A percentile compares a stretch with the other conserved stretches of the same genome.
These are phyloP conservation scores for Penicillium sp. DNA, from an alignment of 2,329 filamentous ascomycete genomes.

Conservation along the genomic window DNA sequence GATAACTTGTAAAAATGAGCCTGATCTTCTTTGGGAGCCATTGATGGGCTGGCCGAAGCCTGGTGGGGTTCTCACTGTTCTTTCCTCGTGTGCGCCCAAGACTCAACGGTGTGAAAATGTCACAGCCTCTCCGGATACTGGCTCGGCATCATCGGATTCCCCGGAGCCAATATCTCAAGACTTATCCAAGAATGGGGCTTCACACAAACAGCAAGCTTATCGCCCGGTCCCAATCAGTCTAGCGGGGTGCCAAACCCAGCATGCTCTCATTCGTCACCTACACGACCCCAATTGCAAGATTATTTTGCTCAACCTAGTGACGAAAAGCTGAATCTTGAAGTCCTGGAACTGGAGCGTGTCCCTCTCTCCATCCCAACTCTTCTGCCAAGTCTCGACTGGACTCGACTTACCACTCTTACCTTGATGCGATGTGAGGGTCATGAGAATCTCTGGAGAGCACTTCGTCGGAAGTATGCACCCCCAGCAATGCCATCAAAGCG, in stretches of 20 bases:
- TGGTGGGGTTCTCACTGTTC: slow-evolving; percentile 32
- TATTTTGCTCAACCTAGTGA: slow-evolving; percentile 22
- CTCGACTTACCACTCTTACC: slow-evolving; percentile 63
- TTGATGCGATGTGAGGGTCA: slow-evolving; percentile 68
- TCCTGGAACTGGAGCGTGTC: slow-evolving; percentile 69
- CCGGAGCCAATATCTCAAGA: background rate
- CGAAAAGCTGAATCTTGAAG: slow-evolving; percentile 58
- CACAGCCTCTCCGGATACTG: background rate
- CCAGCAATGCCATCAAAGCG: slow-evolving; percentile 10
- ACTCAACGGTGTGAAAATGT: slow-evolving; percentile 3
- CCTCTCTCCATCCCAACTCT: slow-evolving; percentile 68
- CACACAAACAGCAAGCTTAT: background rate
- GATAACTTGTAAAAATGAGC: slow-evolving; percentile 20
- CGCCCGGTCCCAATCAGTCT: background rate
- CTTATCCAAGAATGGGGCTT: background rate
- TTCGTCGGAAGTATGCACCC: slow-evolving; percentile 59
- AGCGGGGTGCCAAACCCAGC: background rate
- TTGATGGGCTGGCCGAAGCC: slow-evolving; percentile 29
- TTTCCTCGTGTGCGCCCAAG: slow-evolving; percentile 15
- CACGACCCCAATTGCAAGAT: background rate
- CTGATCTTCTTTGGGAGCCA: slow-evolving; percentile 4
- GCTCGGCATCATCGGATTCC: background rate
- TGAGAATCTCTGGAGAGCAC: slow-evolving; percentile 68
- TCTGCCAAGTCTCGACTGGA: slow-evolving; percentile 68
- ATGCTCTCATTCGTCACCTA: background rate